These are phyloP conservation scores for Sugiyamaella valdiviana DNA, from an alignment of 805 yeast genomes.

Conservation along the genomic window DNA sequence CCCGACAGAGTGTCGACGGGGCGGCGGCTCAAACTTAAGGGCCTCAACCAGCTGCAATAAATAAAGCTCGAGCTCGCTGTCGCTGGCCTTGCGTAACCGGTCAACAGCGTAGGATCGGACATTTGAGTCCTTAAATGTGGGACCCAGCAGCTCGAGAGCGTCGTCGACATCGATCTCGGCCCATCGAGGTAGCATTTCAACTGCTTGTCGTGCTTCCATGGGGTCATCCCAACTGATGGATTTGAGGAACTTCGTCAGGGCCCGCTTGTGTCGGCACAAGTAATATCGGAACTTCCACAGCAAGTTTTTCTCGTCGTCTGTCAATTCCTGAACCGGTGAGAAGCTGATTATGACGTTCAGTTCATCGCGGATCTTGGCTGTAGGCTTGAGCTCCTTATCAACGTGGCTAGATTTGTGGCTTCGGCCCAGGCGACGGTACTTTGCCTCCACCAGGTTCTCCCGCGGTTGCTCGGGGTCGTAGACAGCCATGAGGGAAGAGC, in stretches of 20 bases:
- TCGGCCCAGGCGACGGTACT: conserved; percentile 78
- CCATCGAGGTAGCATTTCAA: conserved; percentile 63
- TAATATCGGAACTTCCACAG: conserved; percentile 90
- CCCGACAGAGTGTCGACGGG: background rate
- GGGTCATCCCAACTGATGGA: conserved; percentile 86
- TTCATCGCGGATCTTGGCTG: conserved; percentile 72
- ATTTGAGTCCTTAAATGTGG: conserved; percentile 61
- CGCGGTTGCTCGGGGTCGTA: conserved; percentile 65
- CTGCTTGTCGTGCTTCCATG: conserved; percentile 69
- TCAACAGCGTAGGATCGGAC: conserved; percentile 87
- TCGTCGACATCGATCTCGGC: conserved; percentile 77
- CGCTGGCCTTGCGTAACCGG: conserved; percentile 68
- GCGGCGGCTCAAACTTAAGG: conserved; percentile 61
- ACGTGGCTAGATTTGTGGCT: conserved; percentile 68
- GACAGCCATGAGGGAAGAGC: conserved; percentile 22
- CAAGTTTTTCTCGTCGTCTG: conserved; percentile 76
- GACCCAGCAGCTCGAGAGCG: conserved; percentile 79
- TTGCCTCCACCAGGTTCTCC: conserved; percentile 81
- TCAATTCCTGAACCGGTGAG: conserved; percentile 77
- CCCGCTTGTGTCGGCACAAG: conserved; percentile 58
- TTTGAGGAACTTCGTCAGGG: conserved; percentile 75
- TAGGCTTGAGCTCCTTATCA: conserved; percentile 84
- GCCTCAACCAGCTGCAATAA: conserved; percentile 89
- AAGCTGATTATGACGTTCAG: conserved; percentile 60
- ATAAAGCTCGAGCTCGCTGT: conserved; percentile 73